Evolutionary conservation across 176 grass and related monocot species (phyloP).

Genomic region (Aegilops bicornis): DNA sequence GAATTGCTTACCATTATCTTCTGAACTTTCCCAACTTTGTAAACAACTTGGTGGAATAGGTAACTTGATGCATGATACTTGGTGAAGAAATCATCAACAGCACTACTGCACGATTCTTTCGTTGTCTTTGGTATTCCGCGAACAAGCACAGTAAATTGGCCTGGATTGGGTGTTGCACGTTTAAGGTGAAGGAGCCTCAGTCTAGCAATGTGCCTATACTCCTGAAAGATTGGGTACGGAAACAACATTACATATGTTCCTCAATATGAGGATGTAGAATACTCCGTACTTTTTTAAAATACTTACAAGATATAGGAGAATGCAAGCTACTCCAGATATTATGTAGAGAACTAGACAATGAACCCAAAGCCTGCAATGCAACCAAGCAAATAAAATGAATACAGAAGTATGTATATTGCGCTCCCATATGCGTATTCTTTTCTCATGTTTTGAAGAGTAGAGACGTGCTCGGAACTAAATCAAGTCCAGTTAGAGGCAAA

Average conservation of each 20-base stretch:
- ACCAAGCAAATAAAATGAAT: constrained; percentile 21
- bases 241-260: background rate
- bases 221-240: constrained; percentile 33
- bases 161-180: constrained; percentile 44
- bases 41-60: constrained; percentile 85
- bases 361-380: constrained; percentile 87
- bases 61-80: constrained; percentile 92
- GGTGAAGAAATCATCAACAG: constrained; percentile 75
- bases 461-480: background rate
- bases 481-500: background rate
- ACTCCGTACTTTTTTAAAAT: background rate
- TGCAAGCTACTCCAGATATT: constrained; percentile 75
- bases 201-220: constrained; percentile 75
- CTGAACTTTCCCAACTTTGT: constrained; percentile 83
- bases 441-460: constrained; percentile 10
- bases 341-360: constrained; percentile 88
- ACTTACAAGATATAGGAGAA: constrained; percentile 93
- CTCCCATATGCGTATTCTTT: background rate
- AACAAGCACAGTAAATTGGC: constrained; percentile 88
- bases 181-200: constrained; percentile 76
- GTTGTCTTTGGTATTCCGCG: constrained; percentile 69
- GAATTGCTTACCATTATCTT: constrained; percentile 79
- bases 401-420: background rate
- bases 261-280: background rate
- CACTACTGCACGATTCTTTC: constrained; percentile 57